Evolutionary conservation across 306 rosid species (phyloP).

Genomic region (Alnus rubra): DNA sequence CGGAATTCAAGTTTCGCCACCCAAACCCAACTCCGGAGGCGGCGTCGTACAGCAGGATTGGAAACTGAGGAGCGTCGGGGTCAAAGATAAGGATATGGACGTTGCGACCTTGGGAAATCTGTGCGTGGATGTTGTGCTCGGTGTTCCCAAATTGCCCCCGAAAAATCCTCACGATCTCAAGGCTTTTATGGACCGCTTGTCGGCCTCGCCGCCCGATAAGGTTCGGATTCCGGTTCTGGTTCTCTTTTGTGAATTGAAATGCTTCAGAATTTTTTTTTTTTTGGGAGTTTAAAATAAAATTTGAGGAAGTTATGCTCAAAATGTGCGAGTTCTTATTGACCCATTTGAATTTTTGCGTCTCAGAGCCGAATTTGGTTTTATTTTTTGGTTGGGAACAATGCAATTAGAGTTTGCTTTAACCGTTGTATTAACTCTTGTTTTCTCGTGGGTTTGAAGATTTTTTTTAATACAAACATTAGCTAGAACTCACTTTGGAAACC

Average conservation of each 20-base stretch:
- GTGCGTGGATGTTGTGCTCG: slow-evolving; percentile 87
- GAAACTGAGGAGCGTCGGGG: slow-evolving; percentile 30
- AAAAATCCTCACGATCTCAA: slow-evolving; percentile 48
- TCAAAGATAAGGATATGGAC: slow-evolving; percentile 62
- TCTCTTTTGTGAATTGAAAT: not conserved
- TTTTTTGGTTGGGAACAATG: not conserved
- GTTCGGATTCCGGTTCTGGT: slow-evolving; percentile 18
- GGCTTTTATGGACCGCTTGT: slow-evolving; percentile 74
- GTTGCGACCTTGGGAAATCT: slow-evolving; percentile 87
- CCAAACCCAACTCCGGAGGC: slow-evolving; percentile 28
- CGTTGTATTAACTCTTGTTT: not conserved
- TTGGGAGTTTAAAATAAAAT: not conserved
- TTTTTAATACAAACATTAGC: no score
- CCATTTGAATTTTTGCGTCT: not conserved
- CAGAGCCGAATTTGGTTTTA: not conserved
- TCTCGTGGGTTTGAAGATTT: not conserved
- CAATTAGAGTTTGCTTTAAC: not conserved
- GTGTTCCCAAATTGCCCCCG: slow-evolving; percentile 81
- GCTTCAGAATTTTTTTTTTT: not conserved
- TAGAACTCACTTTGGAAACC: no score
- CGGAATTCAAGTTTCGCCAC: slow-evolving; percentile 31
- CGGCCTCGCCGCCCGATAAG: slow-evolving; percentile 81
- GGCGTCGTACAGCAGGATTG: slow-evolving; percentile 23
- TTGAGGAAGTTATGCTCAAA: not conserved
- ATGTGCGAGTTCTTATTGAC: not conserved